Base-by-base conservation (phyloP, 768 basidiomycete genomes). In the Lactarius akahatsu region DNA sequence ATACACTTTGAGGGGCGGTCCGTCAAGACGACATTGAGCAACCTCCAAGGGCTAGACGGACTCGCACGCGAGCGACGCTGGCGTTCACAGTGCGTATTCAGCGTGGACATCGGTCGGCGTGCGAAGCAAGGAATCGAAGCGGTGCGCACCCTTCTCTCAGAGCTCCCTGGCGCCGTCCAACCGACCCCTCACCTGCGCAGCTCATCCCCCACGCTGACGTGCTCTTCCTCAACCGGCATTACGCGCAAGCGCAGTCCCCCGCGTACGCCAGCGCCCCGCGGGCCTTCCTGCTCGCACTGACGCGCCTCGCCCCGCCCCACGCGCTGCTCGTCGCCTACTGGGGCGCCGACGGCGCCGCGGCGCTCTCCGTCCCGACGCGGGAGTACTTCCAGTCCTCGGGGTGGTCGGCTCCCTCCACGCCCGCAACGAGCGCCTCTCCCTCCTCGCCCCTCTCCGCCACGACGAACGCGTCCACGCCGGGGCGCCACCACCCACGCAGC, bases 331-430 rank as follows among this genome's bases (percentile, higher is more conserved):
- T 94, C 30, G 90, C 88, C 2, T 80, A 93, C 71, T 93, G 92
- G 83, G 91, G 91, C 7, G 79, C 81, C 28, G 89, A 91, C 57
- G 92, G 92, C 13, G 89, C 89, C 1, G 92, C 92, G 0, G 86
- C 91, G 4, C 82, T 94, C 62, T 91, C 89, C 18, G 76, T 94
- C 8, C 92, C 92, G 0, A 93, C 92, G 0, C 83, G 84, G 70
- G 92, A 94, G 71, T 94, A 94, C 75, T 91, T 92, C 73, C 92
- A 94, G 69, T 87, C 87, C 70, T 91, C 90, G 0, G 87, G 88
- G 1, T 94, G 92, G 91, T 84, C 88, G 3, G 87, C 86, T 65
- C 82, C 85, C 1, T 40, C 77, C 72, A 38, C 77, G 73, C 61
- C 23, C 70, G 73, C 58, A 68, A 38, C 47, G 32, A 20, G 57